phyloP scores from a whole-genome alignment of 257 asterid species.

The Misopates orontium region DNA sequence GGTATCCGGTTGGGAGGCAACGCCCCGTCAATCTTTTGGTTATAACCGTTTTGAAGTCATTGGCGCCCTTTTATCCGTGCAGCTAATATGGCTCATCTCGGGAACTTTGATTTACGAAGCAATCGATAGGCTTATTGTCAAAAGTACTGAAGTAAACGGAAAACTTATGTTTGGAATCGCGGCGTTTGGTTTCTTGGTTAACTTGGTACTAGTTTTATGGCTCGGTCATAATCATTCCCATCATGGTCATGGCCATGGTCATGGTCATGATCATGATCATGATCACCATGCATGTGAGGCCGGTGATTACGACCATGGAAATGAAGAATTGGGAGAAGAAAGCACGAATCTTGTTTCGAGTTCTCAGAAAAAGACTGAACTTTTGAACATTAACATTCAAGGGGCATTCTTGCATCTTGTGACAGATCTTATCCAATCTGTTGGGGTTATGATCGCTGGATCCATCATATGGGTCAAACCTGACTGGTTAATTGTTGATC shows the following conservation, averaged over 20 bases:
- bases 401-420: conserved; percentile 80
- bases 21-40: conserved; percentile 69
- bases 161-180: conserved; percentile 68
- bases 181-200: conserved; percentile 74
- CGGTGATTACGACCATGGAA: conserved; percentile 36
- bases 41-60: conserved; percentile 72
- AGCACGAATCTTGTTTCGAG: conserved; percentile 34
- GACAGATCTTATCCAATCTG: conserved; percentile 67
- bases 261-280: conserved; percentile 57
- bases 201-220: conserved; percentile 53
- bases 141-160: conserved; percentile 51
- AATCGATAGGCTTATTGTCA: conserved; percentile 45
- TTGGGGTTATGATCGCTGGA: conserved; percentile 86
- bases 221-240: conserved; percentile 74
- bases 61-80: conserved; percentile 76
- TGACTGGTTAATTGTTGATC: conserved; percentile 68
- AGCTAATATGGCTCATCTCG: conserved; percentile 73
- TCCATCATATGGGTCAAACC: conserved; percentile 72
- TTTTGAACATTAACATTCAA: conserved; percentile 60
- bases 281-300: conserved; percentile 27
- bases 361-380: conserved; percentile 30
- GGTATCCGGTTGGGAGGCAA: conserved; percentile 71
- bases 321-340: conserved; percentile 41
- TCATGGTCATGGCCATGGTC: conserved; percentile 62
- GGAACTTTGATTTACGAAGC: conserved; percentile 64